Evolutionary conservation across 441 rosid species (phyloP).

Genomic region (Macaranga tanarius): DNA sequence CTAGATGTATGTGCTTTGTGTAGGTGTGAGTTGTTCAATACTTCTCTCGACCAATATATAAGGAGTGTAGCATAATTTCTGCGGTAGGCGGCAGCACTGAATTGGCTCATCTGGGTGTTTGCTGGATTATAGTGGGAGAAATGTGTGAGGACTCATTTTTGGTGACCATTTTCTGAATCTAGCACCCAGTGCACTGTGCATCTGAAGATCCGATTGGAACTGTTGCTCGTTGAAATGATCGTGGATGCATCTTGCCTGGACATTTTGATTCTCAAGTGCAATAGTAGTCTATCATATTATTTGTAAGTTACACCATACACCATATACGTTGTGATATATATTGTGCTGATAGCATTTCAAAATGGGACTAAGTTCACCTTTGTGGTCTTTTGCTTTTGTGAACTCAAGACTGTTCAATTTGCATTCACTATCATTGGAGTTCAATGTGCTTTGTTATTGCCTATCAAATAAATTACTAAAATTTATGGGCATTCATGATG

Average conservation of each 20-base stretch:
- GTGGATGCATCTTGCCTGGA: too few species aligned
- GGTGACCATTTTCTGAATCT: background rate
- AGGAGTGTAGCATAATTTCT: conserved; percentile 62
- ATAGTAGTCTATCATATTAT: background rate
- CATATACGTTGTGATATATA: background rate
- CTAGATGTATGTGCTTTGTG: conserved; percentile 21
- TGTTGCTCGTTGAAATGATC: too few species aligned
- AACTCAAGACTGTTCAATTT: too few species aligned
- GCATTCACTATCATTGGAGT: too few species aligned
- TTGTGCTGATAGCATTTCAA: background rate
- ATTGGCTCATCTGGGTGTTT: background rate
- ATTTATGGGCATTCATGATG: too few species aligned
- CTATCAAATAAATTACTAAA: too few species aligned
- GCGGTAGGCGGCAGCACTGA: conserved; percentile 11
- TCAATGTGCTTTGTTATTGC: too few species aligned
- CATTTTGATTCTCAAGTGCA: background rate
- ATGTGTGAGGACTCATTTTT: too few species aligned
- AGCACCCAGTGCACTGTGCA: background rate
- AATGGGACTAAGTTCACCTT: background rate
- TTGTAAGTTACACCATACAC: background rate
- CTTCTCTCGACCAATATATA: conserved; percentile 74
- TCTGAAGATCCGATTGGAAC: background rate
- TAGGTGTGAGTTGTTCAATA: conserved; percentile 75
- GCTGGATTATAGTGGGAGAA: background rate
- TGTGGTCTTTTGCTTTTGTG: background rate